Evolutionary conservation across 2,329 filamentous ascomycete species (phyloP).

Genomic region (Ceratocystis lukuohia): DNA sequence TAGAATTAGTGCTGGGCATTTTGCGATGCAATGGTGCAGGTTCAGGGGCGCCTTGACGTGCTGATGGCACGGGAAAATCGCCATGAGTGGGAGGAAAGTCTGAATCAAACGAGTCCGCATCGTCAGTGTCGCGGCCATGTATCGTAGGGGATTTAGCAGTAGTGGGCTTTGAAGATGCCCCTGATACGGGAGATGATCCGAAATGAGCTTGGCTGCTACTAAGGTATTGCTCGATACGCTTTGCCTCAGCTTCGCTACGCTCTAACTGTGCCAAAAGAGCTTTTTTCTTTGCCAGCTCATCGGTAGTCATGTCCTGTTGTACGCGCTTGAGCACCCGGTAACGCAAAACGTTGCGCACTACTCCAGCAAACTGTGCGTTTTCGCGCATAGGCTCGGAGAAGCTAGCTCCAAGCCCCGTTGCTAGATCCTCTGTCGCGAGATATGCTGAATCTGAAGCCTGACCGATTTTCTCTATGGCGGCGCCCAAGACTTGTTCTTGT

Average conservation of each 20-base stretch:
- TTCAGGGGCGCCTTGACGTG: conserved; percentile 53
- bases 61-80: conserved; percentile 57
- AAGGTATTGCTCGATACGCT: conserved; percentile 85
- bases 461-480: conserved; percentile 85
- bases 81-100: conserved; percentile 87
- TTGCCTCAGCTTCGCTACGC: conserved; percentile 81
- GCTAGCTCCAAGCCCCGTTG: conserved; percentile 72
- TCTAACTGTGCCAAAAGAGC: conserved; percentile 76
- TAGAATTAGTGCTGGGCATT: conserved; percentile 72
- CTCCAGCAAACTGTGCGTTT: conserved; percentile 90
- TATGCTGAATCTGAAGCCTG: conserved; percentile 95
- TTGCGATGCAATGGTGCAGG: conserved; percentile 50
- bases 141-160: not conserved
- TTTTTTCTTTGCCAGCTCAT: conserved; percentile 81
- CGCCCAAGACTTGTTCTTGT: conserved; percentile 72
- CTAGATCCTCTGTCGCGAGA: conserved; percentile 85
- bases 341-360: conserved; percentile 75
- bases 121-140: conserved; percentile 43
- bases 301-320: conserved; percentile 92
- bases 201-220: conserved; percentile 46
- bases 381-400: conserved; percentile 98
- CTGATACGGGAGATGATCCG: not conserved
- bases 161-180: conserved; percentile 37
- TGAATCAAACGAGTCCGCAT: conserved; percentile 84
- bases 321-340: conserved; percentile 89